phyloP scores from a whole-genome alignment of 495 filamentous ascomycete genomes.

The Tuber brumale region DNA sequence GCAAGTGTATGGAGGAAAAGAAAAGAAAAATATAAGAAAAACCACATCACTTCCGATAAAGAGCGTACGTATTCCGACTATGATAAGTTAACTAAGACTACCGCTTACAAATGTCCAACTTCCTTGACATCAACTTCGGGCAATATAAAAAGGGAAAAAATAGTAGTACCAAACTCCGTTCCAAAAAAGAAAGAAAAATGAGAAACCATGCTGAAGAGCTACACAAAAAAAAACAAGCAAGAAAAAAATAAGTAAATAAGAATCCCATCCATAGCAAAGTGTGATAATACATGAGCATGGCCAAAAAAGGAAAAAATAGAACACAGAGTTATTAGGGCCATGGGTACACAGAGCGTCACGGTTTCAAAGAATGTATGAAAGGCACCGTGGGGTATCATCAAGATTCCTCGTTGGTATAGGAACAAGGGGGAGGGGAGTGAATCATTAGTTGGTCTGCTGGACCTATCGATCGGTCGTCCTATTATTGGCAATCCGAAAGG shows the following conservation, averaged over 20 bases:
- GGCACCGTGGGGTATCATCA: neutral
- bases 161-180: neutral
- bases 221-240: neutral
- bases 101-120: neutral
- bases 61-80: neutral
- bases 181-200: neutral
- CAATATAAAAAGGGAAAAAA: neutral
- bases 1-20: neutral
- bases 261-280: slow-evolving; percentile 1
- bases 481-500: neutral
- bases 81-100: neutral
- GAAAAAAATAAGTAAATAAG: neutral
- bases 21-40: neutral
- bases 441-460: neutral
- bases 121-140: neutral
- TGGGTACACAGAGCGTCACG: neutral
- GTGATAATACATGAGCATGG: slow-evolving; percentile 1
- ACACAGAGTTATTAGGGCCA: slow-evolving; percentile 1
- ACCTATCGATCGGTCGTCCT: neutral
- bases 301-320: neutral
- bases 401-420: neutral
- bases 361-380: neutral
- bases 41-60: neutral
- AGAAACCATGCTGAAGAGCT: neutral
- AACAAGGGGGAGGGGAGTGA: neutral